Evolutionary conservation across 345 rosid genomes (phyloP), one percentile per base, ranked within the genome.

Genomic region (Heritiera littoralis): DNA sequence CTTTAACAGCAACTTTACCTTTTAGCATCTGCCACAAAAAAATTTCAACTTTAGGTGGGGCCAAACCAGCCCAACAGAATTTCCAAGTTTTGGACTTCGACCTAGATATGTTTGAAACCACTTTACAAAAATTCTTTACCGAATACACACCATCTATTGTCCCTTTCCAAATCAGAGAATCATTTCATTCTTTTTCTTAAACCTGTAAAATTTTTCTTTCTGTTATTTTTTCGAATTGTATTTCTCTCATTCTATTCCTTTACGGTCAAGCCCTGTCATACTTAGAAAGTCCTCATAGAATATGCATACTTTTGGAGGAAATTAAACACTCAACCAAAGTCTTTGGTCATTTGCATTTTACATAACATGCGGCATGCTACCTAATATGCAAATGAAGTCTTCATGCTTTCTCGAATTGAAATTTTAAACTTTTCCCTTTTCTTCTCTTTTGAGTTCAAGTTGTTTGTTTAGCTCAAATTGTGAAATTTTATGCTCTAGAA

Each of bases 151-250:
- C 28, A 23, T 23, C 28, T 23, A 23, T 23, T 23, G 28, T 23
- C 28, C 28, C 28, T 23, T 23, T 23, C 28, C 71, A 89, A 88
- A 81, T 74, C 83, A 38, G 93, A 92, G 28, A 23, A 23, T 23
- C 28, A 23, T 23, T 23, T 23, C 28, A 23, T 23, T 23, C 28
- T 23, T 0, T 23, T 69, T 46, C n/a, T 11, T 46, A 43, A 41
- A 67, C 72, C 17, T 43, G 72, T 35, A 67, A 67, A 40, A 1
- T 66, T 41, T 23, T 66, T 67, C 72, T 67, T 67, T 35, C 72
- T 20, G n/a, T 69, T 45, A 5, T 23, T 9, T 59, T 59, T 49
- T 23, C 35, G 0, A 48, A 17, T 7, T 8, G 40, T 17, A 12
- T 11, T 68, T 45, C 73, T 68, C 54, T 68, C 35, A 12, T 45